Evolutionary conservation across 805 yeast genomes (phyloP), one percentile per base, ranked within the genome.

Genomic region (Blastobotrys chiropterorum): DNA sequence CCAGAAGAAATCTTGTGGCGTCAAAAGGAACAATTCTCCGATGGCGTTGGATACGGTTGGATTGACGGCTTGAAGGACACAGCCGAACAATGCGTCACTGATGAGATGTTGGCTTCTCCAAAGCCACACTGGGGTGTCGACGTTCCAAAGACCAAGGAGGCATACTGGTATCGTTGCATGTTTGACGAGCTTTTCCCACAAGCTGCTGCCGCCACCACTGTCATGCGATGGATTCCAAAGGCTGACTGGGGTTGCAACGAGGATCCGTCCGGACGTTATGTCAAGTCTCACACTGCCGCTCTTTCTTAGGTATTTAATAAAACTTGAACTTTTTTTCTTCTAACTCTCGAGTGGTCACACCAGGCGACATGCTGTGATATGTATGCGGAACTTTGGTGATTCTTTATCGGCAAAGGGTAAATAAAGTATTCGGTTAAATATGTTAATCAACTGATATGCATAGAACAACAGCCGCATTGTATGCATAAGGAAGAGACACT

Each of bases 171-270:
- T 81, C 85, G 99, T 80, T 79, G 85, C 68, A 87, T 90, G 79
- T 94, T 94, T 65, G 99, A 94, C 72, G 95, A 86, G 65, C 73
- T 88, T 63, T 94, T 90, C 86, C 86, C 90, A 56, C 83, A 84
- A 63, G 78, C 82, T 72, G 94, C 97, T 59, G 99, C 95, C 59
- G 97, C 96, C 54, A 75, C 82, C 41, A 94, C 99, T 16, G 99
- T 94, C 55, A 90, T 88, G 97, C 86, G 99, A 80, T 94, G 99
- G 99, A 74, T 94, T 72, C 99, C 99, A 69, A 94, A 94, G 80
- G 98, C 98, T 57, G 99, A 94, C 72, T 94, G 99, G 99, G 99
- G 99, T 61, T 94, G 99, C 75, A 90, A 90, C 66, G 96, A 85
- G 64, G 99, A 94, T 73, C 99, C 99, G 50, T 86, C 96, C 52